Evolutionary conservation across 176 grass and related monocot species (phyloP).

Genomic region (Eleusine indica): DNA sequence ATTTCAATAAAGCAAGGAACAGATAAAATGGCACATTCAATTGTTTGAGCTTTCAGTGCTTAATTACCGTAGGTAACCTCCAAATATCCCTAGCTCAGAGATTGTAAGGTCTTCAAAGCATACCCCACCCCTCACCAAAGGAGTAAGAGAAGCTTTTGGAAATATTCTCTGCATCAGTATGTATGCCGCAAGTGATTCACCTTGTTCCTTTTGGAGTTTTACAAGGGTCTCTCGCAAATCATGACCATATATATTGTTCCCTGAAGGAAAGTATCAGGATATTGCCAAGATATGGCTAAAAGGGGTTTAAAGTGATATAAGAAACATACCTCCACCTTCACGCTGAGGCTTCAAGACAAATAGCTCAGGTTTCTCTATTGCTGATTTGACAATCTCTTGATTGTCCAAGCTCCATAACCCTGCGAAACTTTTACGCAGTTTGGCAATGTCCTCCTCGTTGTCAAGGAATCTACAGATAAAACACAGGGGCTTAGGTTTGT

Average conservation of each 20-base stretch:
- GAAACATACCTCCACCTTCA: slow-evolving; percentile 81
- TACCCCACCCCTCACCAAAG: slow-evolving; percentile 71
- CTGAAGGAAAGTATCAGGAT: slow-evolving; percentile 49
- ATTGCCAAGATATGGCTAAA: slow-evolving; percentile 2
- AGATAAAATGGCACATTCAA: neutral
- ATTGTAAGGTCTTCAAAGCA: slow-evolving; percentile 77
- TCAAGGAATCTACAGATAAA: slow-evolving; percentile 69
- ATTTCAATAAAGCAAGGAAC: neutral
- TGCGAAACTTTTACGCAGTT: slow-evolving; percentile 82
- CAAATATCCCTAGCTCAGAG: slow-evolving; percentile 90
- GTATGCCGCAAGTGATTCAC: slow-evolving; percentile 75
- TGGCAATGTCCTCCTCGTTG: slow-evolving; percentile 72
- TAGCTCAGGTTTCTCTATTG: slow-evolving; percentile 77
- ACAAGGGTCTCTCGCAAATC: slow-evolving; percentile 63
- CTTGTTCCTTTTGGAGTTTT: slow-evolving; percentile 62
- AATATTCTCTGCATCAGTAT: slow-evolving; percentile 99
- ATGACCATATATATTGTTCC: slow-evolving; percentile 85
- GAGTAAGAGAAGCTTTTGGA: slow-evolving; percentile 65
- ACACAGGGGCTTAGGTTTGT: slow-evolving; percentile 17
- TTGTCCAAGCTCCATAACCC: slow-evolving; percentile 98
- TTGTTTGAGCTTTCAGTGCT: slow-evolving; percentile 16
- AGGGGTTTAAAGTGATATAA: neutral
- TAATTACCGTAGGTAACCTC: slow-evolving; percentile 73
- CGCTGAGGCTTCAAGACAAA: slow-evolving; percentile 92
- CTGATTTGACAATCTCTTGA: slow-evolving; percentile 69